A percentile compares a stretch with the other conserved stretches of the same genome.
phyloP scores from a whole-genome alignment of 352 stramenopile genomes.

The Globisporangium apiculatum region DNA sequence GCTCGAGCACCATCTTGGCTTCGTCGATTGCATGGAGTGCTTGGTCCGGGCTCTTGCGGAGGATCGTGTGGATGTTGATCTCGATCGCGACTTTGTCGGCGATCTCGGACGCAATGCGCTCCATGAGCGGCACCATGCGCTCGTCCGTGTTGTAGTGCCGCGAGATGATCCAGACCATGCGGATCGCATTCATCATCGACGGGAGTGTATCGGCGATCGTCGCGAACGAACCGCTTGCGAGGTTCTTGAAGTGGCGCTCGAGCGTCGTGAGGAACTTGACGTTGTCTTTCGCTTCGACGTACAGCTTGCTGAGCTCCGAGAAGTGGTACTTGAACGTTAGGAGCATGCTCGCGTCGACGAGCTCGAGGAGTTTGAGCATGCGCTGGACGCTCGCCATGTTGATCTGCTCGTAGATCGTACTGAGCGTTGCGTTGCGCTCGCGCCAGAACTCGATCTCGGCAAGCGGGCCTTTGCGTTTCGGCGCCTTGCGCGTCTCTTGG shows the following conservation, averaged over 20 bases:
- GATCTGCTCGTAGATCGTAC: constrained; percentile 94
- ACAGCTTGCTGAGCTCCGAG: constrained; percentile 91
- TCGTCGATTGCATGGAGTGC: constrained; percentile 84
- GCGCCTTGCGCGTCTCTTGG: constrained; percentile 81
- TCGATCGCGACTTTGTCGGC: constrained; percentile 88
- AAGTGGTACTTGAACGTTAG: constrained; percentile 93
- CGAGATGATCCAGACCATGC: constrained; percentile 97
- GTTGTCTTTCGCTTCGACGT: constrained; percentile 95
- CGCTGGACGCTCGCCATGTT: constrained; percentile 93
- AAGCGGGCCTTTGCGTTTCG: constrained; percentile 86
- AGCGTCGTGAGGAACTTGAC: constrained; percentile 96
- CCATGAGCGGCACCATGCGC: constrained; percentile 94
- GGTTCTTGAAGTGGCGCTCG: constrained; percentile 95
- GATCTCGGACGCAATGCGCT: constrained; percentile 92
- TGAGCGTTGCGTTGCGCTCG: constrained; percentile 90
- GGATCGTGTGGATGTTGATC: constrained; percentile 90
- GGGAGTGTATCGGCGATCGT: constrained; percentile 91
- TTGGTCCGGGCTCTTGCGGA: constrained; percentile 70
- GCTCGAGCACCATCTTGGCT: constrained; percentile 88
- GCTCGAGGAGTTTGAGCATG: constrained; percentile 91
- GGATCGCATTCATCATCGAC: constrained; percentile 95
- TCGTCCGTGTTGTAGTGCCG: constrained; percentile 97
- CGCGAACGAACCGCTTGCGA: constrained; percentile 85
- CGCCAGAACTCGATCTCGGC: constrained; percentile 97
- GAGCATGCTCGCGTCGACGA: constrained; percentile 88